Evolutionary conservation across 768 basidiomycete genomes (phyloP), one percentile per base, ranked within the genome.

Genomic region (Serendipita indica): DNA sequence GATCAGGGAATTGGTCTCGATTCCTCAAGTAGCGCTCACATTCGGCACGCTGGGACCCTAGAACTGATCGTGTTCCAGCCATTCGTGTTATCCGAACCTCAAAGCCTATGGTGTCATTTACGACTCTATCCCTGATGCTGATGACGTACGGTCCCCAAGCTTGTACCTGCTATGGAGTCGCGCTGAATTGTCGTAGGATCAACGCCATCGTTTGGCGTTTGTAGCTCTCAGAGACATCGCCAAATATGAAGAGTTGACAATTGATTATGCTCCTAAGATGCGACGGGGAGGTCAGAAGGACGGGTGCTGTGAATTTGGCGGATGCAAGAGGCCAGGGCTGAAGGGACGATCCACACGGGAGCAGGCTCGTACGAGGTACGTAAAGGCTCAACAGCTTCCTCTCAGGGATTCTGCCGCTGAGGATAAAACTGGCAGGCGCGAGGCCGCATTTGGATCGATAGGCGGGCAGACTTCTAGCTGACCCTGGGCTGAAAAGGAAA

Each of bases 1-100:
- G 54, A 52, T 25, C 61, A 84, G 84, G 84, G 4, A 86, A 86
- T 63, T 86, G 84, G 84, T 82, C 83, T 5, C 75, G 83, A 3
- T 86, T 86, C 61, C 71, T 86, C 32, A 86, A 86, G 84, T 83
- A 62, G 60, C 10, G 27, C 20, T 33, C 37, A 35, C 13, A 33
- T 37, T 27, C 14, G 28, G 18, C 25, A 6, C 59, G 33, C 33
- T 32, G 30, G 13, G 3, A 10, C 33, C 58, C 7, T 18, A 3
- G 61, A 34, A 64, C 62, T 45, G 63, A 3, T 16, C 20, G n/a
- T 7, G 18, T 25, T 60, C n/a, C 63, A 86, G 84, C 63, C 84
- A 86, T 64, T 84, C 82, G 0, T 86, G 84, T 62, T 66, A 71
- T 13, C 83, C 84, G 3, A 84, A 83, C 62, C 66, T 81, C 60